Conservation (phyloP, 495 filamentous ascomycete genomes). For the Penicillium lagena region DNA sequence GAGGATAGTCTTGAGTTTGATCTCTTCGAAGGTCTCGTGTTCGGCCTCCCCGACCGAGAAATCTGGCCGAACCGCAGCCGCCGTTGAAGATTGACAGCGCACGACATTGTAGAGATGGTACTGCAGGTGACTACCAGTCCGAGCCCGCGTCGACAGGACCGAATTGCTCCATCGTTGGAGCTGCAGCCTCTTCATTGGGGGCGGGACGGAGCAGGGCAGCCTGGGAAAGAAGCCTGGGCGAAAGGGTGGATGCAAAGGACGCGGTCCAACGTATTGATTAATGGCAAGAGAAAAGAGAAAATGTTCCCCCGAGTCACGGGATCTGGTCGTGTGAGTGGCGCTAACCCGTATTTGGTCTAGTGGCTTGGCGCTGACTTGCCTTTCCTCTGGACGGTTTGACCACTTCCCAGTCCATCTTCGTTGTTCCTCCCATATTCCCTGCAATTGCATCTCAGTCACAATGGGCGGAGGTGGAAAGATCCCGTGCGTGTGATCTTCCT, state of each 20-base stretch:
- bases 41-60: too few species aligned
- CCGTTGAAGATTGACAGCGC: slow-evolving; percentile 32
- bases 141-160: slow-evolving; percentile 53
- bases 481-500: slow-evolving; percentile 55
- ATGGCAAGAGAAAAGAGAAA: slow-evolving; percentile 37
- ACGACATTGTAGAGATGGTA: slow-evolving; percentile 32
- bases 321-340: slow-evolving; percentile 30
- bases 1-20: too few species aligned
- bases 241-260: background rate
- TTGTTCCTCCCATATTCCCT: slow-evolving; percentile 14
- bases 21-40: too few species aligned
- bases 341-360: slow-evolving; percentile 22
- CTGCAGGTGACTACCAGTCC: slow-evolving; percentile 42
- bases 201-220: slow-evolving; percentile 7
- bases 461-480: slow-evolving; percentile 72
- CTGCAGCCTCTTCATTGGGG: slow-evolving; percentile 64
- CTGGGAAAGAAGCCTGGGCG: slow-evolving; percentile 1
- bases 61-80: slow-evolving; percentile 22
- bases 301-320: slow-evolving; percentile 37
- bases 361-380: slow-evolving; percentile 25
- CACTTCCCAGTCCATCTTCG: slow-evolving; percentile 23
- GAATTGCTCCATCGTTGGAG: slow-evolving; percentile 65
- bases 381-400: slow-evolving; percentile 3
- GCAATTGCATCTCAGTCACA: slow-evolving; percentile 26
- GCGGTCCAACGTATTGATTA: slow-evolving; percentile 4